Percentiles rank a stretch among this genome's conserved stretches.
These are phyloP conservation scores for Tephrocybe sp. DNA, from an alignment of 768 basidiomycete species.

Conservation along the genomic window DNA sequence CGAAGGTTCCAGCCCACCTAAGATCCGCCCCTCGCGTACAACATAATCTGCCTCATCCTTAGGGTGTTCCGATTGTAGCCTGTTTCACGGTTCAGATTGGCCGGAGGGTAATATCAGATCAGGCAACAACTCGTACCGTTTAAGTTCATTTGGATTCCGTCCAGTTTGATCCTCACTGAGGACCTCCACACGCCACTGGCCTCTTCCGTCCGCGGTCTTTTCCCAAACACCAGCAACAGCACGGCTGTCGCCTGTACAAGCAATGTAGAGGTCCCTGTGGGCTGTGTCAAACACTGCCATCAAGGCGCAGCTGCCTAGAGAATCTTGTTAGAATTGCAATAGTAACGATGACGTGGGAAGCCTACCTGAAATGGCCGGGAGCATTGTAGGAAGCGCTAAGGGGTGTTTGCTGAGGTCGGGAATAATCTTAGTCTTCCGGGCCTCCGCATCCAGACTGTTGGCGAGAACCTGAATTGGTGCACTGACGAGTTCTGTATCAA, in stretches of 20 bases:
- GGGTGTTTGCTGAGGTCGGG: constrained; percentile 75
- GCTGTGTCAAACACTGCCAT: constrained; percentile 87
- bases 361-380: constrained; percentile 78
- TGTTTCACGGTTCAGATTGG: constrained; percentile 24
- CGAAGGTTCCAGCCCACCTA: constrained; percentile 86
- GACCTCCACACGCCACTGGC: constrained; percentile 91
- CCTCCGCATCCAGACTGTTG: constrained; percentile 50
- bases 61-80: constrained; percentile 84
- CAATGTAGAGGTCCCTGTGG: constrained; percentile 82
- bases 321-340: constrained; percentile 11
- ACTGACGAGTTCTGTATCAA: constrained; percentile 84
- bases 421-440: constrained; percentile 48
- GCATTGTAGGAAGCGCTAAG: constrained; percentile 68
- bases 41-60: constrained; percentile 70
- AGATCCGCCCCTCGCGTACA: constrained; percentile 76
- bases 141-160: constrained; percentile 80
- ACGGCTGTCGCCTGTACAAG: constrained; percentile 90
- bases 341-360: constrained; percentile 1
- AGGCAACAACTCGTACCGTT: constrained; percentile 52
- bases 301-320: constrained; percentile 84
- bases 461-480: constrained; percentile 76
- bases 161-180: constrained; percentile 97
- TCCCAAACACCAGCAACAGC: constrained; percentile 96
- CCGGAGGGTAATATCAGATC: not conserved
- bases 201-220: constrained; percentile 57